These are phyloP conservation scores for Aspergillus fischeri DNA, from an alignment of 2,329 filamentous ascomycete genomes.

Conservation along the genomic window DNA sequence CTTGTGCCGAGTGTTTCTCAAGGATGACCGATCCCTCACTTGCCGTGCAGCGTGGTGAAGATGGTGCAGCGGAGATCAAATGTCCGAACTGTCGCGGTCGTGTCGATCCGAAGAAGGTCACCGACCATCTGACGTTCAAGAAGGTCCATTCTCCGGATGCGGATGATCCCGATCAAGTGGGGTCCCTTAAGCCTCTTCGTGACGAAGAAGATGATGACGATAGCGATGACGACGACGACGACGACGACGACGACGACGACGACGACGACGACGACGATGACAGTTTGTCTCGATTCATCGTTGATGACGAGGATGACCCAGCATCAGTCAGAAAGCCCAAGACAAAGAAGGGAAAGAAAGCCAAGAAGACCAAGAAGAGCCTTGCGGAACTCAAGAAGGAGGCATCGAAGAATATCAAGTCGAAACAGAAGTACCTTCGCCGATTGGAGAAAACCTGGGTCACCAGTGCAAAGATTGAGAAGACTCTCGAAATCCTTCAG, in stretches of 20 bases:
- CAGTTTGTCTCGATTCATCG: slow-evolving; percentile 15
- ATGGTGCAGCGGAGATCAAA: slow-evolving; percentile 50
- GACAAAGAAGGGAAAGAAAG: slow-evolving; percentile 37
- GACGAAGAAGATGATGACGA: slow-evolving; percentile 28
- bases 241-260: slow-evolving; percentile 38
- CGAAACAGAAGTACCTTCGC: slow-evolving; percentile 65
- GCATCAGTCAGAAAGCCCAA: slow-evolving; percentile 41
- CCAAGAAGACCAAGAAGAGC: slow-evolving; percentile 46
- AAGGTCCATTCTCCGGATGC: slow-evolving; percentile 63
- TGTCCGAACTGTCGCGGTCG: slow-evolving; percentile 73
- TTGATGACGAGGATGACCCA: slow-evolving; percentile 33
- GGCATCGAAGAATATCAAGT: slow-evolving; percentile 58
- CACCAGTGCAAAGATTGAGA: slow-evolving; percentile 70
- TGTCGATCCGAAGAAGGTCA: slow-evolving; percentile 65
- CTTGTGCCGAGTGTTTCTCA: slow-evolving; percentile 72
- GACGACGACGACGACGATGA: slow-evolving; percentile 36
- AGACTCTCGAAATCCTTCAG: slow-evolving; percentile 61
- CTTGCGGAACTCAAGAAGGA: slow-evolving; percentile 34
- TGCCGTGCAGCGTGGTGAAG: slow-evolving; percentile 57
- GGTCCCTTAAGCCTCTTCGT: not conserved
- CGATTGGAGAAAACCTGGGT: slow-evolving; percentile 66
- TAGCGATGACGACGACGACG: slow-evolving; percentile 32
- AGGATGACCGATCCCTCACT: slow-evolving; percentile 61
- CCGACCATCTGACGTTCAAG: slow-evolving; percentile 70
- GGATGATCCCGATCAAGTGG: slow-evolving; percentile 22